These are phyloP conservation scores for Aspergillus olivimuriae DNA, from an alignment of 495 filamentous ascomycete genomes.

Conservation along the genomic window DNA sequence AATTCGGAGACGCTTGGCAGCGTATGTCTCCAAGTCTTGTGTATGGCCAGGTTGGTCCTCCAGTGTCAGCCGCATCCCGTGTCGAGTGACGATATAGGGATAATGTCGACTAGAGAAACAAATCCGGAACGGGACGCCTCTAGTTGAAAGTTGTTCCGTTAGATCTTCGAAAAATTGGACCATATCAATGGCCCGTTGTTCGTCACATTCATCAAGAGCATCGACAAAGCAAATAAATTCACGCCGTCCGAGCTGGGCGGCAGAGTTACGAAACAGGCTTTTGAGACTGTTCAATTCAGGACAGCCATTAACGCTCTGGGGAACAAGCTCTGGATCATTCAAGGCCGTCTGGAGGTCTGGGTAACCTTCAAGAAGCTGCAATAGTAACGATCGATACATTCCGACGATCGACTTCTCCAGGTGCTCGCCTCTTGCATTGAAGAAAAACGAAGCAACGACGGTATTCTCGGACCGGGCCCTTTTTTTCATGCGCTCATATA, in stretches of 20 bases:
- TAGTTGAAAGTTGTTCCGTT: conserved; percentile 10
- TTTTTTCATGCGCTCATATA: conserved; percentile 17
- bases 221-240: conserved; percentile 30
- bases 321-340: conserved; percentile 11
- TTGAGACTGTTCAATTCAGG: conserved; percentile 17
- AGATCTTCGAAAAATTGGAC: conserved; percentile 33
- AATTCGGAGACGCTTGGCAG: conserved; percentile 17
- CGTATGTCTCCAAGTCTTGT: conserved; percentile 19
- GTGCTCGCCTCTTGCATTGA: conserved; percentile 40
- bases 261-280: conserved; percentile 12
- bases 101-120: conserved; percentile 49
- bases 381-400: conserved; percentile 49
- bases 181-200: conserved; percentile 30
- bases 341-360: conserved; percentile 22
- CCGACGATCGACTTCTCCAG: conserved; percentile 46
- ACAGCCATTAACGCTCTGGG: not conserved
- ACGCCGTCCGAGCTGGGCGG: conserved; percentile 15
- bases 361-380: conserved; percentile 23
- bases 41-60: conserved; percentile 24
- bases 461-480: conserved; percentile 1
- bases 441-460: conserved; percentile 43
- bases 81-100: conserved; percentile 33
- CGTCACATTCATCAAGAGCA: conserved; percentile 37
- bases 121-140: conserved; percentile 16
- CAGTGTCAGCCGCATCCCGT: conserved; percentile 23